Conservation (phyloP, 805 yeast species). For the Candida andamanensis region DNA sequence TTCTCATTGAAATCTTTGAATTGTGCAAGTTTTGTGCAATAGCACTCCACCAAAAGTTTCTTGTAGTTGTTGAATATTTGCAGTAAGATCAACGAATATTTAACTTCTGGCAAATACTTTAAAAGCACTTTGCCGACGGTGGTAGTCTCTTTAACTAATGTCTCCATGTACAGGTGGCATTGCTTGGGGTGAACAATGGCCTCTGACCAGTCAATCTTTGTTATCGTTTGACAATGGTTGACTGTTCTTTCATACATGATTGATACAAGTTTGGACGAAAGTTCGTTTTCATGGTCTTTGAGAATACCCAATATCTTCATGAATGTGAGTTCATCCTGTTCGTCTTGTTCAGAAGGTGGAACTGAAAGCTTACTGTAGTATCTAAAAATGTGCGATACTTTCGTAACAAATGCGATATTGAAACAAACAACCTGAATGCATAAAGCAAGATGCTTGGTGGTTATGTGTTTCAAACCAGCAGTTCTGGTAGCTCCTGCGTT, state of each 20-base stretch:
- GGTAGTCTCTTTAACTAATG: constrained; percentile 59
- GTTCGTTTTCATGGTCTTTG: constrained; percentile 58
- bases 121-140: constrained; percentile 57
- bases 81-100: constrained; percentile 41
- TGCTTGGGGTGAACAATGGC: constrained; percentile 39
- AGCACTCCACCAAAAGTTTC: constrained; percentile 45
- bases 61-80: constrained; percentile 57
- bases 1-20: constrained; percentile 50
- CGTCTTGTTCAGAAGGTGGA: constrained; percentile 5
- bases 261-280: constrained; percentile 59
- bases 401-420: constrained; percentile 30
- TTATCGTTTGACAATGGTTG: constrained; percentile 45
- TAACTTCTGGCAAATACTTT: constrained; percentile 50
- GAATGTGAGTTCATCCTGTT: constrained; percentile 24
- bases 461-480: constrained; percentile 68
- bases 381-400: constrained; percentile 16
- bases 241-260: constrained; percentile 64
- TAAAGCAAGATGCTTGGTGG: constrained; percentile 65
- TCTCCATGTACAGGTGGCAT: constrained; percentile 61
- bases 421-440: constrained; percentile 61
- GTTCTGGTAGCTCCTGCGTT: constrained; percentile 74
- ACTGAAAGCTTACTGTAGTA: constrained; percentile 3
- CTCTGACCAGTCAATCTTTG: constrained; percentile 46
- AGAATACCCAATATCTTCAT: constrained; percentile 33
- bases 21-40: constrained; percentile 42